phyloP scores from a whole-genome alignment of 1,284 basidiomycete genomes.

The Irpex rosettiformis region DNA sequence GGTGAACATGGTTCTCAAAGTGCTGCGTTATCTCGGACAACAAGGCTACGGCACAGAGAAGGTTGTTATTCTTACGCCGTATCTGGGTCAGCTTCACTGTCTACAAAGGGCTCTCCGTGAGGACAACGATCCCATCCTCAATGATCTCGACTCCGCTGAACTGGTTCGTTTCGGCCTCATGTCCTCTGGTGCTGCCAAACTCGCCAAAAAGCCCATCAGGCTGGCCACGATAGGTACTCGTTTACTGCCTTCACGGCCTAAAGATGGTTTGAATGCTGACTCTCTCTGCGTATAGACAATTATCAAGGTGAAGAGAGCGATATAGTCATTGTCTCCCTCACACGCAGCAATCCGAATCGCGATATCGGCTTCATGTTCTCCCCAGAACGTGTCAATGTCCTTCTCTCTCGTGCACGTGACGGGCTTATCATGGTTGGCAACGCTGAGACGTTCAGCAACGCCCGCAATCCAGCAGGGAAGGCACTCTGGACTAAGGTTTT shows the following conservation, averaged over 20 bases:
- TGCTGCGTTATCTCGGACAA: constrained; percentile 59
- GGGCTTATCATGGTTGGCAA: constrained; percentile 64
- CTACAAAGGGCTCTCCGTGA: constrained; percentile 41
- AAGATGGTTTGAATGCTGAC: too few relatives aligned
- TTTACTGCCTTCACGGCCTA: too few relatives aligned
- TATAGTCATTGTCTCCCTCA: constrained; percentile 59
- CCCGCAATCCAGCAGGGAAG: constrained; percentile 42
- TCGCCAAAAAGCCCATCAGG: constrained; percentile 41
- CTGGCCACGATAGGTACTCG: constrained; percentile 57
- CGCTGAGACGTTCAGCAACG: constrained; percentile 48
- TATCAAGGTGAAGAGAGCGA: constrained; percentile 71
- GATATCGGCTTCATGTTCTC: constrained; percentile 68
- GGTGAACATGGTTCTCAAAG: constrained; percentile 59
- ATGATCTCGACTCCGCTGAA: constrained; percentile 58
- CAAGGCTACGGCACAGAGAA: constrained; percentile 61
- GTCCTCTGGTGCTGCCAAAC: constrained; percentile 32
- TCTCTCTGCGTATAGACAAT: constrained; percentile 39
- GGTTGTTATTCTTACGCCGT: constrained; percentile 63
- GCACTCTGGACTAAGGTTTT: constrained; percentile 50
- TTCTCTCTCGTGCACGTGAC: constrained; percentile 61
- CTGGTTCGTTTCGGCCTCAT: constrained; percentile 52
- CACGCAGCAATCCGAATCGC: constrained; percentile 48
- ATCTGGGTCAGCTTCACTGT: constrained; percentile 59
- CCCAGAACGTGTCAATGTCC: constrained; percentile 63
- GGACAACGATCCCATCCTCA: constrained; percentile 56